Base-by-base conservation (phyloP, 192 early-diverging fungal genomes). In the Thoreauomyces humboldtii region DNA sequence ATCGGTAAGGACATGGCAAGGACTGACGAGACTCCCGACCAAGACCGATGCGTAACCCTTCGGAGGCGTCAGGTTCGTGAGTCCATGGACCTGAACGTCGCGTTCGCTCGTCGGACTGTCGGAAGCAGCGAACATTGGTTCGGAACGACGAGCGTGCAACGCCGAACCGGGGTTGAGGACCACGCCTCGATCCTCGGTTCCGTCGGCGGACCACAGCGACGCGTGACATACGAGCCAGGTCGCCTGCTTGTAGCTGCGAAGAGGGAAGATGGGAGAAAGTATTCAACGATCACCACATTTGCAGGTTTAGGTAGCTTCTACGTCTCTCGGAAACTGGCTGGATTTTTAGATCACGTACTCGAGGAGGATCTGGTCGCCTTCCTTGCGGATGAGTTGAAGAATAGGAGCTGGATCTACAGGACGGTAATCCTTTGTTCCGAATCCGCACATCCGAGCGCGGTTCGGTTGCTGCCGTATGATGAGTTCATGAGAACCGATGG, bases 381-480 rank as follows among this genome's bases (percentile, higher is more conserved):
- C 57, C 32, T 37, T 35, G 17, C 44, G 19, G 32, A 72, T 50
- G 27, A 75, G 52, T 51, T 75, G 73, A 25, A 75, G 36, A 32
- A 75, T 61, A n/a, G 73, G 73, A 7, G 73, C 62, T 27, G 73
- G 73, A 35, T 75, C 73, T 17, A 75, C 47, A 15, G 70, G 57
- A 37, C 73, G 51, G n/a, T 58, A 36, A 42, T 75, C 73, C 43
- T 75, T 75, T 2, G 55, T 57, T 4, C 56, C 69, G 45, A 80
- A 80, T 1, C 78, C 78, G 45, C 78, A 80, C 59, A 80, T 73
- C 19, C 78, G 68, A 11, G 74, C 71, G 31, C 68, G 57, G 21
- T 50, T 59, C 1, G 77, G 73, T 25, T 75, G 73, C 50, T 79
- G 77, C 17, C 71, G 60, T 7, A 79, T 65, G 28, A 73, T 48